Evolutionary conservation across 1,284 basidiomycete species (phyloP).

Genomic region (Microbotryum saponariae): DNA sequence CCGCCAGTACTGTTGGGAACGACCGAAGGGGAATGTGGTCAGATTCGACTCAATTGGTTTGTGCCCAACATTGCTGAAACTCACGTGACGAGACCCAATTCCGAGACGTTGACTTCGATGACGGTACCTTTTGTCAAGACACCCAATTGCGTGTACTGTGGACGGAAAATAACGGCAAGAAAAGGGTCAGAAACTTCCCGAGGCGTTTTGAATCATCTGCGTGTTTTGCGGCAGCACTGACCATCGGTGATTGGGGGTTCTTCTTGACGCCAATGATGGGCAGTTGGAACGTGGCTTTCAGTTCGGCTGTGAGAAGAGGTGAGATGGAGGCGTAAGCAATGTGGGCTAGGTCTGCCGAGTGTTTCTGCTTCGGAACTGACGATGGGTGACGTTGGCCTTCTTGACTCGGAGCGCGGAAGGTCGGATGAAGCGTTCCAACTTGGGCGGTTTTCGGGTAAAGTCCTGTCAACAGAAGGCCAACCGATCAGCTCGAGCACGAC

Average conservation of each 20-base stretch:
- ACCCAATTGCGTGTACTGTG: slow-evolving; percentile 57
- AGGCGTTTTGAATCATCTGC: background rate
- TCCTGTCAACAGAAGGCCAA: slow-evolving; percentile 47
- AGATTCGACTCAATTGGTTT: too few relatives aligned
- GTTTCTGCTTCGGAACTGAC: slow-evolving; percentile 49
- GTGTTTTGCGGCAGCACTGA: background rate
- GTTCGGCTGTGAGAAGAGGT: slow-evolving; percentile 57
- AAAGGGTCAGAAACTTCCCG: background rate
- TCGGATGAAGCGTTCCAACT: slow-evolving; percentile 96
- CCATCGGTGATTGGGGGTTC: slow-evolving; percentile 96
- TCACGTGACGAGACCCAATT: slow-evolving; percentile 89
- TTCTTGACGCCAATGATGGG: slow-evolving; percentile 99
- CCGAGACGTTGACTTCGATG: slow-evolving; percentile 95
- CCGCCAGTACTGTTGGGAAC: slow-evolving; percentile 58
- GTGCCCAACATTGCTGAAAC: background rate
- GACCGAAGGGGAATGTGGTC: background rate
- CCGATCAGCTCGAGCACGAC: too few relatives aligned
- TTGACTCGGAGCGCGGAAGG: slow-evolving; percentile 97
- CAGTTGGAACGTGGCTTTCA: slow-evolving; percentile 97
- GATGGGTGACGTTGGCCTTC: slow-evolving; percentile 98
- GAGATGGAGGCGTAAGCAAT: too few relatives aligned
- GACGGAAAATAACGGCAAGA: background rate
- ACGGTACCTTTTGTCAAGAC: slow-evolving; percentile 98
- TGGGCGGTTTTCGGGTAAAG: slow-evolving; percentile 97
- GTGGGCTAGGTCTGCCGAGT: too few relatives aligned